Evolutionary conservation across 2,329 filamentous ascomycete genomes (phyloP), one percentile per base, ranked within the genome.

Genomic region (Metarhizium brunneum): DNA sequence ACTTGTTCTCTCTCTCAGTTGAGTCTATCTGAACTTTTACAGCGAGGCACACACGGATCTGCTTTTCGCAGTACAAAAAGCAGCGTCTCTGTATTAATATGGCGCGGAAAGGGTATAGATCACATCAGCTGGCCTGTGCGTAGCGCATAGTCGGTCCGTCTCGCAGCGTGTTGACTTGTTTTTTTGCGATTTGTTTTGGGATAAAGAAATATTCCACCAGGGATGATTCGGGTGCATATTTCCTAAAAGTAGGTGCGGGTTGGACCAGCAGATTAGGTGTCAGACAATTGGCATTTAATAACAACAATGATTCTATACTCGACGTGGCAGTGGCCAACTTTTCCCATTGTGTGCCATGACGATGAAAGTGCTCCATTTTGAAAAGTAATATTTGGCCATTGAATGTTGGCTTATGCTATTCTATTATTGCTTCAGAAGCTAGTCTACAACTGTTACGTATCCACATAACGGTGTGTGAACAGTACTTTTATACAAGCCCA

Each of bases 81-180:
- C 53, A 54, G 52, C 53, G 14, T 14, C 11, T 64, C 57, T 69
- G 66, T 68, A 67, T 67, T 64, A 66, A 66, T 68, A 69, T 53
- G 58, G 56, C 58, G 56, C 40, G 54, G 52, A 36, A 45, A 29
- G 52, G 52, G 13, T 49, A 40, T 57, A 58, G 55, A 60, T 56
- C 45, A 53, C 57, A 67, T 66, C 66, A 64, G 60, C 25, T 50
- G 47, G 48, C 53, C 40, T 16, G 50, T 47, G 56, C 54, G 35
- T 53, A 14, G 45, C 52, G 49, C 32, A 40, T 18, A 20, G 18
- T 25, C 6, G 32, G 43, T n/a, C 52, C 20, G 25, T 35, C n/a
- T n/a, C n/a, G 18, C 29, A 54, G 43, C 38, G 47, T 45, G 29
- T 52, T 25, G 25, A 25, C 25, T 25, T 45, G 18, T 52, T 57